These are phyloP conservation scores for Marchantia paleacea DNA, from an alignment of 225 moss, liverwort and hornwort genomes.

Conservation along the genomic window DNA sequence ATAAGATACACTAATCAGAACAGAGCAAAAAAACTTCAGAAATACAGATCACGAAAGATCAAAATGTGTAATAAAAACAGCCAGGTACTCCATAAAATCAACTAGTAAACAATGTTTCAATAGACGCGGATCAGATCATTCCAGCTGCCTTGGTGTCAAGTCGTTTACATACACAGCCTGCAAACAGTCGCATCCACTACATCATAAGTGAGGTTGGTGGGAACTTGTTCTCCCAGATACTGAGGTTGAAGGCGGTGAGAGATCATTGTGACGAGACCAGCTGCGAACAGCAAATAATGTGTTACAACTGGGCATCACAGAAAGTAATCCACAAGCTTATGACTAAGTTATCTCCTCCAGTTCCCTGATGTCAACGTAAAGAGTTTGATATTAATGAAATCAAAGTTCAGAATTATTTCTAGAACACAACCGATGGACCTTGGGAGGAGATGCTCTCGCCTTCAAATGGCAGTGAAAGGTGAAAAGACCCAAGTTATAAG, in stretches of 20 bases:
- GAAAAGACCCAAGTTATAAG: neutral
- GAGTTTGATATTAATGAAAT: neutral
- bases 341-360: neutral
- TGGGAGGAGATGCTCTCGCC: neutral
- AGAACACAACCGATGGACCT: too few species aligned
- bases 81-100: neutral
- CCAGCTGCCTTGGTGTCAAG: neutral
- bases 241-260: neutral
- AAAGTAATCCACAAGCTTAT: neutral
- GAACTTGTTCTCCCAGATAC: neutral
- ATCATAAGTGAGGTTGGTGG: too few species aligned
- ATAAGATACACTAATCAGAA: too few species aligned
- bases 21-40: neutral
- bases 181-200: neutral
- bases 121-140: neutral
- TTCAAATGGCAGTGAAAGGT: neutral
- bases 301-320: neutral
- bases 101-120: neutral
- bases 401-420: neutral
- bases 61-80: neutral
- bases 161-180: neutral
- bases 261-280: neutral
- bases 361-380: neutral
- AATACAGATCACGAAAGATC: neutral
- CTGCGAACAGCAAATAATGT: neutral